Base-by-base conservation (phyloP, 345 rosid genomes). In the Gossypioides kirkii region DNA sequence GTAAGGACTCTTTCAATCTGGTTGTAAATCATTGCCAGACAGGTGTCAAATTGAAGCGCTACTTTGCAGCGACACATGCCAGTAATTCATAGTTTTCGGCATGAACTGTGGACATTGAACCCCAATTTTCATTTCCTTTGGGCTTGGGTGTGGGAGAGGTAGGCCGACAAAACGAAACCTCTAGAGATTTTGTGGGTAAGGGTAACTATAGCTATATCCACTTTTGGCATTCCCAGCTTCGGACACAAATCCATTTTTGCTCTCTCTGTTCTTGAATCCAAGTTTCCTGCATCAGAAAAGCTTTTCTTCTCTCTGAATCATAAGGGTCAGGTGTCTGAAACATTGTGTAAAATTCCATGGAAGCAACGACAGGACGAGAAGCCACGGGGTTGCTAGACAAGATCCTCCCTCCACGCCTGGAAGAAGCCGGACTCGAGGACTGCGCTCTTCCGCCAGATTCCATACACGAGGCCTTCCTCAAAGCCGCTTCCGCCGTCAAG, bases 381-480 rank as follows among this genome's bases (percentile, higher is more conserved):
- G 20, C 60, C 2, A 16, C 68, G 4, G 82, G 82, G 69, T 59
- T 86, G 32, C 76, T 84, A 6, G 69, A 76, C 38, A 64, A n/a
- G 52, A 80, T 88, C 65, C 61, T 82, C 46, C 90, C 88, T 13
- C 90, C 89, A 6, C 86, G 84, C 10, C 76, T 86, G 10, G 89
- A 86, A 66, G 89, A 88, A 52, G 87, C 87, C 10, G 87, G 90
- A 8, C 87, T 88, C 61, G 89, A 85, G 74, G 89, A 88, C 65
- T 86, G 87, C 49, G 89, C 90, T 22, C 73, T 86, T 10, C 86
- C 86, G 6, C 80, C 83, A 1, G 90, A 86, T 3, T 71, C 86
- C 52, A 86, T 85, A 72, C 79, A 74, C 45, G 84, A 86, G 74
- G 87, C 90, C 73, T 86, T 88, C 77, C 70, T 78, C 32, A 86